phyloP scores from a whole-genome alignment of 2,329 filamentous ascomycete genomes.

The Gaeumannomyces tritici region DNA sequence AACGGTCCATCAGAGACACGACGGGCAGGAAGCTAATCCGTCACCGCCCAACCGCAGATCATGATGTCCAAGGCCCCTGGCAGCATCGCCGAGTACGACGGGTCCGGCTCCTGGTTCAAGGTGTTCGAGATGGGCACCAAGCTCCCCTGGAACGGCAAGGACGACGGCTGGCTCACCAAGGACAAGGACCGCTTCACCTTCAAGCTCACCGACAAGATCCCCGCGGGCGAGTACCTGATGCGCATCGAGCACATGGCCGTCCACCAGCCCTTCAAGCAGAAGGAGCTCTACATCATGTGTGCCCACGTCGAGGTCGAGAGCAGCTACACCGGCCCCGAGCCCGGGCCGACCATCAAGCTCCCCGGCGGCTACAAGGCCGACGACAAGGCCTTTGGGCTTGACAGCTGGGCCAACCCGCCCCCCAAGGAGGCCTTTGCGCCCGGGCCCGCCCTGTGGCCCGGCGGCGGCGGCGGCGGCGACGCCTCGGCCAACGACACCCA shows the following conservation, averaged over 20 bases:
- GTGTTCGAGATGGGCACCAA: constrained; percentile 10
- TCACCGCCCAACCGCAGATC: constrained; percentile 1
- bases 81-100: constrained; percentile 17
- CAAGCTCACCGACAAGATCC: constrained; percentile 9
- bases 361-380: constrained; percentile 7
- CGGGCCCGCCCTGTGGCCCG: constrained; percentile 7
- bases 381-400: constrained; percentile 7
- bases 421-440: constrained; percentile 7
- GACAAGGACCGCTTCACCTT: constrained; percentile 9
- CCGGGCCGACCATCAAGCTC: constrained; percentile 7
- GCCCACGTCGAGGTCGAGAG: constrained; percentile 9
- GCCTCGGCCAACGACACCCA: background rate
- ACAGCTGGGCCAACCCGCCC: constrained; percentile 9
- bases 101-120: constrained; percentile 17
- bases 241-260: constrained; percentile 11
- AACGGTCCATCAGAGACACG: too few species aligned
- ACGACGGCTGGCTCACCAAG: constrained; percentile 8
- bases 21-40: background rate
- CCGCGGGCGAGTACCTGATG: constrained; percentile 10
- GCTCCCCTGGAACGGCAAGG: constrained; percentile 8
- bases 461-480: background rate
- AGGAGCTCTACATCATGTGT: constrained; percentile 11
- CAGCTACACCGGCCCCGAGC: constrained; percentile 9
- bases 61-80: constrained; percentile 17
- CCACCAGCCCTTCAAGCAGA: constrained; percentile 7